Evolutionary conservation across 2,329 filamentous ascomycete species (phyloP), one percentile per base, ranked within the genome.

Genomic region (Exophiala sp.): DNA sequence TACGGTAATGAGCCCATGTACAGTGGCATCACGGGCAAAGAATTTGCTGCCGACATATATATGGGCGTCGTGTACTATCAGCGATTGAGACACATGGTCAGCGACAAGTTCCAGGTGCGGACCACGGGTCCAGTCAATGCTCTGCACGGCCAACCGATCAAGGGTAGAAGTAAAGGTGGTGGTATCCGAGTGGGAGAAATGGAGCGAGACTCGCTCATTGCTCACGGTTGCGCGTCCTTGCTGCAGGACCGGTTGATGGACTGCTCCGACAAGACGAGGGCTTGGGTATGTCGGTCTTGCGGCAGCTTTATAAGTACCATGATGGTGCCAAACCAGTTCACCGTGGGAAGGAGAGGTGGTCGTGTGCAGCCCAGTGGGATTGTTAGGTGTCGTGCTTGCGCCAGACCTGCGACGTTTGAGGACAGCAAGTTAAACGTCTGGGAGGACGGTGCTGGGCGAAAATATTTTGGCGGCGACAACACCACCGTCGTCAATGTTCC

Each of bases 101-200:
- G 96, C 81, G 94, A 99, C 74, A 99, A 99, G 75, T 99, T 89
- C 79, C 94, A 99, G 72, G 94, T 97, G 52, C 86, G 94, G 72
- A 97, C 94, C 2, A 97, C 94, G 0, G 94, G 94, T 51, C 91
- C 91, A 1, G 87, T 96, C 40, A 94, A 94, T 51, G 83, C 87
- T 20, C 84, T 94, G 12, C 97, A 92, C 0, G 91, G 92, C 32
- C 94, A 99, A 70, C 94, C 94, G 38, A 94, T 99, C 78, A 96
- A 97, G 78, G 94, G 94, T 61, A 82, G 94, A 70, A 94, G 95
- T 70, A 89, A 92, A 73, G 94, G 92, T 68, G 94, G 94, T 75
- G 94, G 94, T 85, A 96, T 99, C 69, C 91, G 94, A 79, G 92
- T 99, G 29, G 94, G 94, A 73, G 94, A 99, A 74, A 99, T 99